Evolutionary conservation across 805 yeast species (phyloP).

Genomic region (Kodamaea neixiangensis): DNA sequence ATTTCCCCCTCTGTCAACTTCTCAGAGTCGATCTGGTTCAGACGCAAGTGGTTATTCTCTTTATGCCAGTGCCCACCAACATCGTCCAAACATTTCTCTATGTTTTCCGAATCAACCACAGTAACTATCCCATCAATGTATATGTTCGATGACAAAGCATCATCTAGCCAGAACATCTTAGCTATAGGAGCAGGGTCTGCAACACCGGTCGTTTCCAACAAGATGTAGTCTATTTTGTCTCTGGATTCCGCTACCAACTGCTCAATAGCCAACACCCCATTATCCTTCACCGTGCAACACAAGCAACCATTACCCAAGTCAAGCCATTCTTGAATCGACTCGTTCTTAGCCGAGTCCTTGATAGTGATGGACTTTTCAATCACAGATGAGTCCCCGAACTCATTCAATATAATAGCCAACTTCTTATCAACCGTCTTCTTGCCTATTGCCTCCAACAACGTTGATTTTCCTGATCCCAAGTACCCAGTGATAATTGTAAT

Average conservation of each 20-base stretch:
- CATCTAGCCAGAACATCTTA: constrained; percentile 96
- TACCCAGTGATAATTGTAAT: constrained; percentile 94
- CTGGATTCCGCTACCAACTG: constrained; percentile 71
- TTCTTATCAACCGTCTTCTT: constrained; percentile 59
- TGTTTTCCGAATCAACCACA: constrained; percentile 76
- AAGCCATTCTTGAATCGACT: constrained; percentile 84
- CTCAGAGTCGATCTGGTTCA: constrained; percentile 18
- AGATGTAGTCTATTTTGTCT: constrained; percentile 81
- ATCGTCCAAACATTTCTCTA: constrained; percentile 67
- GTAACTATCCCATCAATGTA: constrained; percentile 91
- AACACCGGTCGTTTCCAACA: constrained; percentile 91
- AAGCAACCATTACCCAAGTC: constrained; percentile 96
- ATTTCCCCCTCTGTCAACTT: constrained; percentile 27
- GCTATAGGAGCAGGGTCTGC: constrained; percentile 99
- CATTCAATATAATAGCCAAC: constrained; percentile 89
- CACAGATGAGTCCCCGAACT: constrained; percentile 87
- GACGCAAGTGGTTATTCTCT: constrained; percentile 29
- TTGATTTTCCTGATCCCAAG: constrained; percentile 92
- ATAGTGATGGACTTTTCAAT: constrained; percentile 87
- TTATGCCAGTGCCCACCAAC: constrained; percentile 71
- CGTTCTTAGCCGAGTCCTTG: constrained; percentile 45
- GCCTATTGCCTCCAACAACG: constrained; percentile 76
- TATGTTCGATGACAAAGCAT: constrained; percentile 78
- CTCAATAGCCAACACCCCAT: constrained; percentile 93
- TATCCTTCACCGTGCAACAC: constrained; percentile 94